Percentiles rank a stretch among this genome's conserved stretches.
These are phyloP conservation scores for Fusarium kyushuense DNA, from an alignment of 2,329 filamentous ascomycete species.

Conservation along the genomic window DNA sequence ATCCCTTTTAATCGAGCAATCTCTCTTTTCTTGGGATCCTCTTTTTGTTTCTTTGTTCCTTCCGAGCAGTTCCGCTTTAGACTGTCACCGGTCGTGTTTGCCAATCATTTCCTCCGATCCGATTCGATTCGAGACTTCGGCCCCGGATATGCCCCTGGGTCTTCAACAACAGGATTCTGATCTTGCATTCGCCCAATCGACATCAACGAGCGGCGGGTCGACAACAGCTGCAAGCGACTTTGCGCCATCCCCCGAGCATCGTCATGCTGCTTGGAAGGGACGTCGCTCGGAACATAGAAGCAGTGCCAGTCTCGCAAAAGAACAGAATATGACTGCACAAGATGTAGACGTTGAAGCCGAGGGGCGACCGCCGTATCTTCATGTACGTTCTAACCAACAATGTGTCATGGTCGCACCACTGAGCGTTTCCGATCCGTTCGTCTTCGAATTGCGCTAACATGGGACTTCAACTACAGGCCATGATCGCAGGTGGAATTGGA, in stretches of 20 bases:
- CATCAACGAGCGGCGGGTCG: conserved; percentile 31
- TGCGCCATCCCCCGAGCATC: conserved; percentile 45
- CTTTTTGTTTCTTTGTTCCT: conserved; percentile 20
- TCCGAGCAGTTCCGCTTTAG: conserved; percentile 22
- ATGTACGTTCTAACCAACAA: conserved; percentile 51
- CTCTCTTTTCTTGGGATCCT: conserved; percentile 28
- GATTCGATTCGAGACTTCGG: conserved; percentile 5
- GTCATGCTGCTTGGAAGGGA: conserved; percentile 51
- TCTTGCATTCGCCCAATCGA: conserved; percentile 42
- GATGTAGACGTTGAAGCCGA: conserved; percentile 58
- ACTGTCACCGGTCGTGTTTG: conserved; percentile 28
- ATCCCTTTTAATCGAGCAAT: conserved; percentile 8
- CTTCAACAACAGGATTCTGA: conserved; percentile 43
- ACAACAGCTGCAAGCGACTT: conserved; percentile 40
- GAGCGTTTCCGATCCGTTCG: conserved; percentile 8
- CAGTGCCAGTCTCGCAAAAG: conserved; percentile 37
- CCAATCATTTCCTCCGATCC: conserved; percentile 14
- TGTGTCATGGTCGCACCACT: background rate
- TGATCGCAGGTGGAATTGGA: conserved; percentile 94
- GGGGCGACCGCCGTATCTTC: conserved; percentile 59
- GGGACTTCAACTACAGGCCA: conserved; percentile 69
- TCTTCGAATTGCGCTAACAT: conserved; percentile 37
- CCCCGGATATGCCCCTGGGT: conserved; percentile 46
- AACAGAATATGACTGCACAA: conserved; percentile 53
- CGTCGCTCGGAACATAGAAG: conserved; percentile 45